Percentiles rank a stretch among this genome's conserved stretches.
phyloP scores from a whole-genome alignment of 768 basidiomycete species.

The Sporobolomyces roseus region DNA sequence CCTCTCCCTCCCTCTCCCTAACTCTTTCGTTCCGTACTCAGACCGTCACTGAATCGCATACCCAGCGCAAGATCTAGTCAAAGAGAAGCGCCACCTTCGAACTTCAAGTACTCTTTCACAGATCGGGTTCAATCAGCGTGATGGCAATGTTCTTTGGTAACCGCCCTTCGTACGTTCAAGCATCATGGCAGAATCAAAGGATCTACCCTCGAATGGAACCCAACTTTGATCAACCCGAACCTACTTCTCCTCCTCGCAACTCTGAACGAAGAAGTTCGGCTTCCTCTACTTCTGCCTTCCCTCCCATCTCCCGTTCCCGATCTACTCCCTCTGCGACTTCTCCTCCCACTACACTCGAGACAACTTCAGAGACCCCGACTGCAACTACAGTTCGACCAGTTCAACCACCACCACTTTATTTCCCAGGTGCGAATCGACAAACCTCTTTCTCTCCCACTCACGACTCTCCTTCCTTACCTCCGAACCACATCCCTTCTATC shows the following conservation, averaged over 20 bases:
- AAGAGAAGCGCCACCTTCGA: not conserved
- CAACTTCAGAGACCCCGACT: not conserved
- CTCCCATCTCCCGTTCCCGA: not conserved
- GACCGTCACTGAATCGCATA: no score
- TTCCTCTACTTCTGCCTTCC: slow-evolving; percentile 1
- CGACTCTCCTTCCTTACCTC: slow-evolving; percentile 1
- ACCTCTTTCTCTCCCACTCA: not conserved
- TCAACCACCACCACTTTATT: slow-evolving; percentile 31
- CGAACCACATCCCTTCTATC: slow-evolving; percentile 14
- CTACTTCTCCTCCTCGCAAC: not conserved
- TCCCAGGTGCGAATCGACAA: slow-evolving; percentile 11
- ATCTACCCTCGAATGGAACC: slow-evolving; percentile 24
- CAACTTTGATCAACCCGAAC: not conserved
- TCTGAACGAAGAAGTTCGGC: not conserved
- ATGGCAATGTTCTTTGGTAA: slow-evolving; percentile 20
- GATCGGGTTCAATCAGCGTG: not conserved
- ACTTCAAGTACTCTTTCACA: not conserved
- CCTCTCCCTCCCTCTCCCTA: no score
- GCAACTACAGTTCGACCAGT: not conserved
- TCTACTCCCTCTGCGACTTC: not conserved
- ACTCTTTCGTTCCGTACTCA: no score
- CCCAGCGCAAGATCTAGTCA: no score
- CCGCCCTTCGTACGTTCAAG: slow-evolving; percentile 1
- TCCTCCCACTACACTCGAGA: no score
- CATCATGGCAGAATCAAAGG: slow-evolving; percentile 19